phyloP scores from a whole-genome alignment of 2,329 filamentous ascomycete genomes.

The Neurospora crassa region DNA sequence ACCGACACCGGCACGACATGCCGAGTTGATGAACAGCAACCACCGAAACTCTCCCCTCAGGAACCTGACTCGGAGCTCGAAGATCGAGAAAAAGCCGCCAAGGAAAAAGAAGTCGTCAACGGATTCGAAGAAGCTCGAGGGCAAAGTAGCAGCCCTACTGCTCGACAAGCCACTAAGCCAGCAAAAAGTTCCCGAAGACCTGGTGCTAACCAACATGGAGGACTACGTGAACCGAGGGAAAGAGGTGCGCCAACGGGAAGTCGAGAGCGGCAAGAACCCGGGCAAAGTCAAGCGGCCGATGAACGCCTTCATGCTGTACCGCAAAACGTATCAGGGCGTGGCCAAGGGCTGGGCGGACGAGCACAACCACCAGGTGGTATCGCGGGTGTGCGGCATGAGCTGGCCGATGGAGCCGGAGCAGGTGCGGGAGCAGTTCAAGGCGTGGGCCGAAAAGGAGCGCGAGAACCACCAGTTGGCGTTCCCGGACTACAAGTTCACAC shows the following conservation, averaged over 20 bases:
- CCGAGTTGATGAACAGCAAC: constrained; percentile 26
- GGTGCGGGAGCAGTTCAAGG: constrained; percentile 65
- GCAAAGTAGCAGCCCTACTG: constrained; percentile 37
- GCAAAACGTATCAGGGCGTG: constrained; percentile 81
- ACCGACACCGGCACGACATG: constrained; percentile 30
- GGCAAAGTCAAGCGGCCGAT: constrained; percentile 85
- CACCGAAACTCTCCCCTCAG: constrained; percentile 15
- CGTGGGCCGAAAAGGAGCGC: constrained; percentile 70
- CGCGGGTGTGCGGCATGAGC: constrained; percentile 73
- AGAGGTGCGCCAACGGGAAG: constrained; percentile 58
- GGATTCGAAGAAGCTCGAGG: constrained; percentile 24
- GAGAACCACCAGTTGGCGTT: constrained; percentile 78
- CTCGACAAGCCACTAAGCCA: constrained; percentile 61
- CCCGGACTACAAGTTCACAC: constrained; percentile 89
- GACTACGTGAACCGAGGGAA: constrained; percentile 64
- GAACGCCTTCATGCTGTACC: constrained; percentile 98
- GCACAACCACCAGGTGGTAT: constrained; percentile 92
- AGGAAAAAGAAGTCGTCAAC: constrained; percentile 29
- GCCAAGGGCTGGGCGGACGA: constrained; percentile 73
- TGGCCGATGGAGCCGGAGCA: constrained; percentile 75
- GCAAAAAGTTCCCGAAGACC: constrained; percentile 48
- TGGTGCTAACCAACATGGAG: constrained; percentile 61
- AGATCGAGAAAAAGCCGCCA: constrained; percentile 25
- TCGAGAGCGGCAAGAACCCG: constrained; percentile 53
- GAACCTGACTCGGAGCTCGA: constrained; percentile 20